Conservation (phyloP, 331 rosid genomes). For the Stylosanthes scabra region DNA sequence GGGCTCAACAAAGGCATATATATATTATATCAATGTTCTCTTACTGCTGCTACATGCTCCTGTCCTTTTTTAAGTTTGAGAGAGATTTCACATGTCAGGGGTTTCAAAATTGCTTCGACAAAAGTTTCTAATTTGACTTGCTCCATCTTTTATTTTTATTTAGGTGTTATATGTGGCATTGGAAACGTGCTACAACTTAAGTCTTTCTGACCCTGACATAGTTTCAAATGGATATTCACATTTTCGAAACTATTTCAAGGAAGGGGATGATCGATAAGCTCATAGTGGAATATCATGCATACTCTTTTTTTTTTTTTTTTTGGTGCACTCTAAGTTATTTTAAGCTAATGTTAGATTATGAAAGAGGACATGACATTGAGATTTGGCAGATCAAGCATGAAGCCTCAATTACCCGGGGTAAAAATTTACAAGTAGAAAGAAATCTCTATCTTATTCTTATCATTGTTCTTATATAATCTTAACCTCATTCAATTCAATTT, state of each 20-base stretch:
- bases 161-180: constrained; percentile 79
- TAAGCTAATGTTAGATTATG: constrained; percentile 52
- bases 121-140: constrained; percentile 7
- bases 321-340: no score
- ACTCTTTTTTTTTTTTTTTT: neutral
- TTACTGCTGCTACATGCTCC: no score
- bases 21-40: no score
- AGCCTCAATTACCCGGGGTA: constrained; percentile 23
- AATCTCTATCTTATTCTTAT: neutral
- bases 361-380: constrained; percentile 83
- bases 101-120: no score
- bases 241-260: constrained; percentile 69
- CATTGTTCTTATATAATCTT: neutral
- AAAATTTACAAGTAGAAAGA: constrained; percentile 19
- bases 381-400: constrained; percentile 73
- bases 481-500: no score
- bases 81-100: no score
- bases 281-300: neutral
- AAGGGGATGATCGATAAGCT: constrained; percentile 59
- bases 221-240: constrained; percentile 81
- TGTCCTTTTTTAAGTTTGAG: no score
- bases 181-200: constrained; percentile 93
- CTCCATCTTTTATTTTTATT: constrained; percentile 23
- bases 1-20: constrained; percentile 70
- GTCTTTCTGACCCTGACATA: constrained; percentile 75